Percentiles rank a stretch among this genome's conserved stretches.
Conservation (phyloP, 768 basidiomycete genomes). For the Austroboletus eburneus region DNA sequence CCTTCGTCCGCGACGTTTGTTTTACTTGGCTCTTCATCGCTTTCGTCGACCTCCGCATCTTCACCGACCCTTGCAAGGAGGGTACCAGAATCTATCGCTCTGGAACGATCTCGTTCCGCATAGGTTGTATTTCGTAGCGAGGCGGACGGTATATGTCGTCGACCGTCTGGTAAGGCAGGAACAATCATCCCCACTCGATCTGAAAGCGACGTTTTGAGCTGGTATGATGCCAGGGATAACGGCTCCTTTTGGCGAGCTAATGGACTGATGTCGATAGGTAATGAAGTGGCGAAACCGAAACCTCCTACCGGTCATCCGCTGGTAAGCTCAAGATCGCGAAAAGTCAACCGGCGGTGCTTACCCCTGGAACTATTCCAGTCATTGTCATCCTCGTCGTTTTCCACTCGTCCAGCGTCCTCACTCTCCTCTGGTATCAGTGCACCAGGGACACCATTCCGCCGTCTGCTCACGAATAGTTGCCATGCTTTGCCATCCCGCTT, state of each 20-base stretch:
- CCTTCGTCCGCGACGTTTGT: constrained; percentile 27
- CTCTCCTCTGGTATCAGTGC: constrained; percentile 34
- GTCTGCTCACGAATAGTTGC: constrained; percentile 50
- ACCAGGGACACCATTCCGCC: constrained; percentile 26
- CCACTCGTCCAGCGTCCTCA: constrained; percentile 26
- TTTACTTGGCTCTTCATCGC: constrained; percentile 19
- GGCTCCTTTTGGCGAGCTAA: constrained; percentile 33
- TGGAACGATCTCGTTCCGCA: constrained; percentile 62
- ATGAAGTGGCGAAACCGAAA: constrained; percentile 46
- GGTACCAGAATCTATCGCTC: constrained; percentile 64
- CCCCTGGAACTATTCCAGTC: constrained; percentile 27
- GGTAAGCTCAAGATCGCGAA: too few species aligned
- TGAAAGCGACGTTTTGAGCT: constrained; percentile 44
- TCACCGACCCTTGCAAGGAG: constrained; percentile 49
- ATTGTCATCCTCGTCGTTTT: constrained; percentile 16
- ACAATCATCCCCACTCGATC: constrained; percentile 34
- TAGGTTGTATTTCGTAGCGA: constrained; percentile 59
- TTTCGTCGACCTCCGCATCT: constrained; percentile 39
- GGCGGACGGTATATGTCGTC: constrained; percentile 36
- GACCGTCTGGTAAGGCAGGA: constrained; percentile 20
- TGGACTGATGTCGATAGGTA: constrained; percentile 58
- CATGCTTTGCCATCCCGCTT: constrained; percentile 59
- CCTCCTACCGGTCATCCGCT: too few species aligned
- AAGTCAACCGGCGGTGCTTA: constrained; percentile 13
- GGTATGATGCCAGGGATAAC: constrained; percentile 56